A percentile compares a stretch with the other conserved stretches of the same genome.
Evolutionary conservation across 202 grass and related monocot genomes (phyloP).

Genomic region (Bolboschoenoplectus hybrid): DNA sequence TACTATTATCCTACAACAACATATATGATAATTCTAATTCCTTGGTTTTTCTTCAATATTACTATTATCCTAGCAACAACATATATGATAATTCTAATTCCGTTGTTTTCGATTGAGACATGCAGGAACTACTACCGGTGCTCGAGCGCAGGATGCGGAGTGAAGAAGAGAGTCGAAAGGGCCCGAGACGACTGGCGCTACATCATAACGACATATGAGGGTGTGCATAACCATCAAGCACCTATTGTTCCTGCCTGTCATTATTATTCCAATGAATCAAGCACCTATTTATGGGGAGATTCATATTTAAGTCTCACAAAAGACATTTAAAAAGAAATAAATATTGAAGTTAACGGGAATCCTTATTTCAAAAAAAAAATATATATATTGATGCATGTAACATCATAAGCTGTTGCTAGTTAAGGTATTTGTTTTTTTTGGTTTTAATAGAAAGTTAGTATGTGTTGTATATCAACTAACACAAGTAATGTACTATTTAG

Average conservation of each 20-base stretch:
- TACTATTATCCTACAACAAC: background rate
- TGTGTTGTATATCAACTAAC: background rate
- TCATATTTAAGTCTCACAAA: too few species aligned
- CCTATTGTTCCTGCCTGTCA: constrained; percentile 21
- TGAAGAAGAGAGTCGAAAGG: constrained; percentile 86
- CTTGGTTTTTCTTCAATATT: background rate
- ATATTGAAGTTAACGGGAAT: too few species aligned
- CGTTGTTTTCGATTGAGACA: background rate
- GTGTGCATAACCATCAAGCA: constrained; percentile 69
- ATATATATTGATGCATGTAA: background rate
- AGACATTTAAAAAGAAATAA: too few species aligned
- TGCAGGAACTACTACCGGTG: constrained; percentile 87
- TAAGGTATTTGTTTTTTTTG: background rate
- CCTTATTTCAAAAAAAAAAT: too few species aligned
- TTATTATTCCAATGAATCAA: background rate
- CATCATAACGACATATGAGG: constrained; percentile 87
- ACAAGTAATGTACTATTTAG: too few species aligned
- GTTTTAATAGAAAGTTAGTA: background rate
- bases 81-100: background rate
- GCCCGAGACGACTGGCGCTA: constrained; percentile 55
- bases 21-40: background rate
- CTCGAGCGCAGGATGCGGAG: constrained; percentile 57
- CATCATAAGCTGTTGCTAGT: background rate
- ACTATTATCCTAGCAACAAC: background rate
- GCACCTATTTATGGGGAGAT: background rate